These are phyloP conservation scores for Talaromyces sp. DNA, from an alignment of 2,329 filamentous ascomycete genomes.

Conservation along the genomic window DNA sequence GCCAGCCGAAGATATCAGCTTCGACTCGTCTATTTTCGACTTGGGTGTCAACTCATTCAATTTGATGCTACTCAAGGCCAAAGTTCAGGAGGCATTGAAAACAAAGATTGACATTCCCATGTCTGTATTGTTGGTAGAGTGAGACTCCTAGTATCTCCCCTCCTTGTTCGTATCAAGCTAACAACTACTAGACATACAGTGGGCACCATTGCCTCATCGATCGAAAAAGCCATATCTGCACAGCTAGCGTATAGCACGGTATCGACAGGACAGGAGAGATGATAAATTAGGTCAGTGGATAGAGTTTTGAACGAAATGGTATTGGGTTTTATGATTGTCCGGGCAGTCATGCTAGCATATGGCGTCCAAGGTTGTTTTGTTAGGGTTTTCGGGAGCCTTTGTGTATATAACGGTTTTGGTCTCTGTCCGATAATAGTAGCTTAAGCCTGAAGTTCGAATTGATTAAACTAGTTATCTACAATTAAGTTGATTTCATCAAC, in stretches of 20 bases:
- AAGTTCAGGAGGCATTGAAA: not conserved
- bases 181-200: constrained; percentile 15
- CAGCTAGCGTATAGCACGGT: constrained; percentile 25
- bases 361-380: not conserved
- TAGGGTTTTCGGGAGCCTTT: not conserved
- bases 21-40: constrained; percentile 30
- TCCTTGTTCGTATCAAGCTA: not conserved
- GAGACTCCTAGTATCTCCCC: not conserved
- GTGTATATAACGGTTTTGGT: not conserved
- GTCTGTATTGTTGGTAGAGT: not conserved
- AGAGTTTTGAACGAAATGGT: constrained; percentile 30
- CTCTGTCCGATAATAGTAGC: not conserved
- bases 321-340: constrained; percentile 32
- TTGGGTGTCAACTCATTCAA: constrained; percentile 41
- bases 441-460: no score
- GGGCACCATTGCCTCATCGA: constrained; percentile 24
- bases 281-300: constrained; percentile 31
- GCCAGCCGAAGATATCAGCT: constrained; percentile 19
- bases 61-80: constrained; percentile 9
- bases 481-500: no score
- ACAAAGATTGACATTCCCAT: constrained; percentile 1
- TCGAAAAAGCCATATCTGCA: constrained; percentile 11
- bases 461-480: no score
- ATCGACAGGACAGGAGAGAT: constrained; percentile 21
- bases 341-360: constrained; percentile 34